Percentiles rank a stretch among this genome's conserved stretches.
phyloP scores from a whole-genome alignment of 768 basidiomycete species.

The Leccinum uliginosum region DNA sequence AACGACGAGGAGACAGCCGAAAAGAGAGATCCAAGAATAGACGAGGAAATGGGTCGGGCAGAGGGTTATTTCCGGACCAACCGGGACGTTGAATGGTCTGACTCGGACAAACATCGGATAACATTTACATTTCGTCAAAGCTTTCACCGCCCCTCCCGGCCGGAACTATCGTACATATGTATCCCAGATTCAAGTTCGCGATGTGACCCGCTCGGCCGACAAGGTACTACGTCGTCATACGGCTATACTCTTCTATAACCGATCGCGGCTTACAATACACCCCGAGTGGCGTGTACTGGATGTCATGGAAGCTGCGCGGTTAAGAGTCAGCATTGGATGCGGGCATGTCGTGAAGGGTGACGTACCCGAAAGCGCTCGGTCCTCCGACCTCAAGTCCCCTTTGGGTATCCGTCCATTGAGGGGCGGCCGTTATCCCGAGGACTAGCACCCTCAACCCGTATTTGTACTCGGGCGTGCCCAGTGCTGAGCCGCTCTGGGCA shows the following conservation, averaged over 20 bases:
- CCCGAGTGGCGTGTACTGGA: conserved; percentile 36
- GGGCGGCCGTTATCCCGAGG: conserved; percentile 42
- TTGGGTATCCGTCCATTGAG: conserved; percentile 50
- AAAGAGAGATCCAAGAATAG: neutral
- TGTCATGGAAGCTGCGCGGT: conserved; percentile 26
- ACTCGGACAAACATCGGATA: neutral
- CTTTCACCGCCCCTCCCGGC: neutral
- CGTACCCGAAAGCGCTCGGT: conserved; percentile 50
- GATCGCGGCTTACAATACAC: conserved; percentile 40
- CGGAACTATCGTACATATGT: neutral
- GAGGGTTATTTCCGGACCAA: neutral
- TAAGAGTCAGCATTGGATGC: conserved; percentile 8
- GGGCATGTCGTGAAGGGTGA: neutral
- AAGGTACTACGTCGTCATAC: conserved; percentile 3
- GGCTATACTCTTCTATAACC: conserved; percentile 42
- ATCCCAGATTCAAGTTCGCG: conserved; percentile 10
- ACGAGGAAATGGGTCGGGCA: neutral
- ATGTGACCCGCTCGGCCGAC: neutral
- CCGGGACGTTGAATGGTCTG: neutral
- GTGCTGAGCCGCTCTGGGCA: conserved; percentile 53
- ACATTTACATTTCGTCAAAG: neutral
- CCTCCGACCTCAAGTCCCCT: conserved; percentile 50
- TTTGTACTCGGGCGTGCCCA: conserved; percentile 60
- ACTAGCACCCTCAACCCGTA: conserved; percentile 61
- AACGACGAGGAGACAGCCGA: neutral